These are phyloP conservation scores for Salvia hispanica DNA, from an alignment of 257 asterid species.

Conservation along the genomic window DNA sequence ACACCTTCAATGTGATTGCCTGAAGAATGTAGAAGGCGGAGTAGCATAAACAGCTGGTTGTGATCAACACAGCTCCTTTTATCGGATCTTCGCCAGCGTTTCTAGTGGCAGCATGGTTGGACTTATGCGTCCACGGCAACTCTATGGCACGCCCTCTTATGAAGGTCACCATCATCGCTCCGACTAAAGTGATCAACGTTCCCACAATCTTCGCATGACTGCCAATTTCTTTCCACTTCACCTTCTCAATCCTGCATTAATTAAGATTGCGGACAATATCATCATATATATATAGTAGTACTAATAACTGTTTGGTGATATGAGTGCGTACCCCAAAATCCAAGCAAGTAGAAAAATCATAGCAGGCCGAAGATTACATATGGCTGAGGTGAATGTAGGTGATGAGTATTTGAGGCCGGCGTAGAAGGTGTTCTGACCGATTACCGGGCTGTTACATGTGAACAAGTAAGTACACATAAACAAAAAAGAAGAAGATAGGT, in stretches of 20 bases:
- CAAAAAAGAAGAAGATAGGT: too few relatives aligned
- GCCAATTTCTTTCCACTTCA: slow-evolving; percentile 43
- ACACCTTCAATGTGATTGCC: slow-evolving; percentile 63
- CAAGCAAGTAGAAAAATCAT: too few relatives aligned
- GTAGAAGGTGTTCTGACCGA: too few relatives aligned
- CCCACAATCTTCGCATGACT: slow-evolving; percentile 68
- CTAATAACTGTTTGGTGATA: too few relatives aligned
- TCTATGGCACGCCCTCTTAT: slow-evolving; percentile 47
- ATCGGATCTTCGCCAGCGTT: slow-evolving; percentile 37
- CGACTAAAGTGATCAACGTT: slow-evolving; percentile 56
- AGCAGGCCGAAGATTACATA: too few relatives aligned
- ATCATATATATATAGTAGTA: too few relatives aligned
- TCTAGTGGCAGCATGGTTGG: background rate
- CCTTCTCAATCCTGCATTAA: slow-evolving; percentile 55
- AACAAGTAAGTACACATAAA: too few relatives aligned
- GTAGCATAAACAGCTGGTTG: slow-evolving; percentile 48
- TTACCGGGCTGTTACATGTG: too few relatives aligned
- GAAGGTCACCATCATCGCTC: slow-evolving; percentile 30
- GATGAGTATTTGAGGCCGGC: too few relatives aligned
- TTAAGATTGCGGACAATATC: too few relatives aligned
- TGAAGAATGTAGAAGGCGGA: slow-evolving; percentile 62
- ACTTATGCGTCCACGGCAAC: slow-evolving; percentile 63
- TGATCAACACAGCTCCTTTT: slow-evolving; percentile 59
- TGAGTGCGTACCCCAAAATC: too few relatives aligned
- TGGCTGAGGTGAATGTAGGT: too few relatives aligned